These are phyloP conservation scores for Westerdykella aurantiaca DNA, from an alignment of 2,329 filamentous ascomycete species.

Conservation along the genomic window DNA sequence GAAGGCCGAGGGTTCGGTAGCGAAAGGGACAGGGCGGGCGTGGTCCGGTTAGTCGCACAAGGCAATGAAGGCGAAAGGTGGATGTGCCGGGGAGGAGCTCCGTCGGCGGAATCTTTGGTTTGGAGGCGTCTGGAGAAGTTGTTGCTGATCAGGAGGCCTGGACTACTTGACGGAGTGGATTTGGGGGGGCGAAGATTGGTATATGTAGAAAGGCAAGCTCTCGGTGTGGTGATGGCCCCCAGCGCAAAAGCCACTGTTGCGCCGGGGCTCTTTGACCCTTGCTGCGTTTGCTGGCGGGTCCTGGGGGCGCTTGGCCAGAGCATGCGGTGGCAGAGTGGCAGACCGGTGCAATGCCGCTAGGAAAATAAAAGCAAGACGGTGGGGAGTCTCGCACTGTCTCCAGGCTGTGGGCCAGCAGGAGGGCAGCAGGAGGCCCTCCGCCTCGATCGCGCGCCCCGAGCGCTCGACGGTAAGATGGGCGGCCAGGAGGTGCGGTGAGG, in stretches of 20 bases:
- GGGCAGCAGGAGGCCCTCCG: conserved; percentile 12
- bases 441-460: conserved; percentile 37
- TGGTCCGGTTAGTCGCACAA: neutral
- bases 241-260: conserved; percentile 23
- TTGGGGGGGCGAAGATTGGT: conserved; percentile 31
- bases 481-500: conserved; percentile 31
- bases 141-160: conserved; percentile 31
- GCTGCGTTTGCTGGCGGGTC: conserved; percentile 8
- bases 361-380: conserved; percentile 31
- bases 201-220: conserved; percentile 31
- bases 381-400: conserved; percentile 14
- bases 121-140: conserved; percentile 15
- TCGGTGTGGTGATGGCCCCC: conserved; percentile 23
- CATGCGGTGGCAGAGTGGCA: conserved; percentile 28
- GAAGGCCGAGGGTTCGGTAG: conserved; percentile 23
- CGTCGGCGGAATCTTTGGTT: conserved; percentile 6
- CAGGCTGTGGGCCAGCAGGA: too few species aligned
- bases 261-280: conserved; percentile 22
- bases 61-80: neutral
- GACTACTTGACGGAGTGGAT: conserved; percentile 13
- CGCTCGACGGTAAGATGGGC: conserved; percentile 26
- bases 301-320: conserved; percentile 27
- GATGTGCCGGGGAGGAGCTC: neutral
- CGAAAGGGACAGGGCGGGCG: conserved; percentile 9
- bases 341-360: conserved; percentile 34